These are phyloP conservation scores for Elsinoe necatrix DNA, from an alignment of 2,329 filamentous ascomycete genomes.

Conservation along the genomic window DNA sequence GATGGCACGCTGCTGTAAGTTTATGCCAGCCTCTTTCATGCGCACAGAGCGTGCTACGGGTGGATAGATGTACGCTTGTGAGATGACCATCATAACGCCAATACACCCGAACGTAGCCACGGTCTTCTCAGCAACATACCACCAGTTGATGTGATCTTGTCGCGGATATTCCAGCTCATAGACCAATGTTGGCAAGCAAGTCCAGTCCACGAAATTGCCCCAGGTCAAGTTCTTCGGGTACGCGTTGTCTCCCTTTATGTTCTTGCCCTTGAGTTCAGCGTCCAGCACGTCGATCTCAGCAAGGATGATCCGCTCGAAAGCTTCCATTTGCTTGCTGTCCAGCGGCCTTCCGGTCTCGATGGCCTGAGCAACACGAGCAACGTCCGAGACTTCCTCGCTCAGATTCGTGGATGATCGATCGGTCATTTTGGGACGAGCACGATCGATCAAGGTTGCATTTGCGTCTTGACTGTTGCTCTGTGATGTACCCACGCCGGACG, in stretches of 20 bases:
- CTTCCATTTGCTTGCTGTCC: conserved; percentile 51
- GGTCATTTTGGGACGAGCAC: conserved; percentile 30
- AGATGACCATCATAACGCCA: conserved; percentile 70
- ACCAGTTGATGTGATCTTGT: conserved; percentile 61
- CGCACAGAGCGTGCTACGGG: conserved; percentile 58
- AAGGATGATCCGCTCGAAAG: conserved; percentile 58
- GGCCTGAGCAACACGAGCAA: conserved; percentile 53
- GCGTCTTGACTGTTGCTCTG: conserved; percentile 12
- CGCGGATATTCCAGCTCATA: conserved; percentile 74
- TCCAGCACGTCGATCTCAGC: conserved; percentile 57
- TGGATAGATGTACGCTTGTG: conserved; percentile 69
- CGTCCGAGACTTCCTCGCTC: conserved; percentile 44
- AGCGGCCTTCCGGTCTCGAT: conserved; percentile 55
- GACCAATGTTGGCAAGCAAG: conserved; percentile 65
- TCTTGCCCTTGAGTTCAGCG: conserved; percentile 58
- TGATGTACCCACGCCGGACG: conserved; percentile 3
- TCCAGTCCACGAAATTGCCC: conserved; percentile 57
- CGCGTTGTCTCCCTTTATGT: conserved; percentile 39
- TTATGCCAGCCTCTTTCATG: conserved; percentile 59
- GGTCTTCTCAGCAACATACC: conserved; percentile 64
- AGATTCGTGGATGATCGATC: conserved; percentile 38
- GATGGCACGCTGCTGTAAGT: conserved; percentile 51
- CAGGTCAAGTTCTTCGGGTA: conserved; percentile 65
- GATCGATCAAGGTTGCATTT: conserved; percentile 17
- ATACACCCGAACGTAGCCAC: conserved; percentile 63